Base-by-base conservation (phyloP, 768 basidiomycete genomes). In the Amanita pallidorosea region DNA sequence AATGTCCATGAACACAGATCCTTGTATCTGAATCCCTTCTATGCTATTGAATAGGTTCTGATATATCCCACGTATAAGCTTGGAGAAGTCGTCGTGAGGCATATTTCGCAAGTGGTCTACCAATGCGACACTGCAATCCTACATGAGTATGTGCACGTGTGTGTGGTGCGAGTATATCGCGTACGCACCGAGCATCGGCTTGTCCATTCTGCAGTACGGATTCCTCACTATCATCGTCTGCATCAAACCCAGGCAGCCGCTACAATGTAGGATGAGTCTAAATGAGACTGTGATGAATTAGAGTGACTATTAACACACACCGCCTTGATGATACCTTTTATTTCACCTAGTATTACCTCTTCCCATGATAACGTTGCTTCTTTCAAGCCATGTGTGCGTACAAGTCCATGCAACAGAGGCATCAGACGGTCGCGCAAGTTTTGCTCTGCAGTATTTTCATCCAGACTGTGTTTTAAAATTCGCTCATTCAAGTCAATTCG, bases 381-480 rank as follows among this genome's bases (percentile, higher is more conserved):
- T 47, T 80, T 79, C 37, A 91, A 62, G 3, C 83, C 85, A 38
- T 73, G 77, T 1, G 88, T 87, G 53, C 87, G 73, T 20, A 81
- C 65, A 45, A 98, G 73, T n/a, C 88, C 89, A 29, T 81, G 74
- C 23, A 96, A 62, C 41, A 94, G 60, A 2, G 91, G 91, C 23
- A 75, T 74, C 35, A 92, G 58, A 27, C 80, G 71, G 55, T 89
- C 85, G 48, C 72, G 73, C 45, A 89, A 60, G 1, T 70, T 70
- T 54, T 75, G 61, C 51, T 77, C 57, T 47, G 67, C 61, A 38
- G 61, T 57, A 42, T 59, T 54, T 25, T 48, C 47, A 38, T 55
- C 61, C 59, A 33, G 77, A 65, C 9, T 77, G 6, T 37, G 25
- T 5, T 53, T 42, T 52, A 61, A 58, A 36, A 79, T 71, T 17